Evolutionary conservation across 2,329 filamentous ascomycete genomes (phyloP).

Genomic region (Hymenoscyphus fraxineus): DNA sequence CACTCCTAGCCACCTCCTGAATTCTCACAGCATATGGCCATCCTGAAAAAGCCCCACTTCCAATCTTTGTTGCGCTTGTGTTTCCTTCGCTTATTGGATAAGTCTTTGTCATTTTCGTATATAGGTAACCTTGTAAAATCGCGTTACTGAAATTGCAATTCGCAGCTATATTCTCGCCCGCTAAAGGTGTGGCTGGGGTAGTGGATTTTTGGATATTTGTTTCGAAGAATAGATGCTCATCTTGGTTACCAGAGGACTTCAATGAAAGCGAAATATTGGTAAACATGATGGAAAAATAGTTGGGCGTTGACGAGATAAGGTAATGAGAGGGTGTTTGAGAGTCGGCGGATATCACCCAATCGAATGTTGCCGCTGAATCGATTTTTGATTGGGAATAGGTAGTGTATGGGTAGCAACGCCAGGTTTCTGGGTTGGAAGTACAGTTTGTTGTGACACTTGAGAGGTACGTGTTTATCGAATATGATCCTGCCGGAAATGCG

Average conservation of each 20-base stretch:
- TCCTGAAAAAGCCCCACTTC: conserved; percentile 32
- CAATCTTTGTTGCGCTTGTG: conserved; percentile 19
- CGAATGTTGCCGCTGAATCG: conserved; percentile 49
- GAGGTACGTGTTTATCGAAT: conserved; percentile 56
- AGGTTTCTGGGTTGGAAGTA: conserved; percentile 54
- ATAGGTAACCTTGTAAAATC: conserved; percentile 53
- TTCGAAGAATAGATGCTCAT: conserved; percentile 57
- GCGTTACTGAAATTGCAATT: conserved; percentile 58
- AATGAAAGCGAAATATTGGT: conserved; percentile 47
- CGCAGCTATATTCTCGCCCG: conserved; percentile 42
- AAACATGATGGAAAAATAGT: conserved; percentile 56
- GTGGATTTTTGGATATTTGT: conserved; percentile 51
- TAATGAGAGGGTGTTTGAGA: conserved; percentile 41
- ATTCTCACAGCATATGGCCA: conserved; percentile 60
- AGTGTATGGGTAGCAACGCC: conserved; percentile 37
- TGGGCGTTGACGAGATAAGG: conserved; percentile 52
- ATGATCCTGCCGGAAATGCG: conserved; percentile 60
- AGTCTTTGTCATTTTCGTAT: conserved; percentile 48
- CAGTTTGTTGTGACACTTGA: conserved; percentile 51
- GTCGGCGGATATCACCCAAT: conserved; percentile 53
- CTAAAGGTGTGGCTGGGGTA: conserved; percentile 44
- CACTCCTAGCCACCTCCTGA: conserved; percentile 47
- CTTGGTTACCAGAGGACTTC: conserved; percentile 43
- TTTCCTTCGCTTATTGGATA: conserved; percentile 37
- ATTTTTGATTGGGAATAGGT: conserved; percentile 43